Percentiles rank a stretch among this genome's conserved stretches.
phyloP scores from a whole-genome alignment of 345 rosid genomes.

The Lepidium aucheri region DNA sequence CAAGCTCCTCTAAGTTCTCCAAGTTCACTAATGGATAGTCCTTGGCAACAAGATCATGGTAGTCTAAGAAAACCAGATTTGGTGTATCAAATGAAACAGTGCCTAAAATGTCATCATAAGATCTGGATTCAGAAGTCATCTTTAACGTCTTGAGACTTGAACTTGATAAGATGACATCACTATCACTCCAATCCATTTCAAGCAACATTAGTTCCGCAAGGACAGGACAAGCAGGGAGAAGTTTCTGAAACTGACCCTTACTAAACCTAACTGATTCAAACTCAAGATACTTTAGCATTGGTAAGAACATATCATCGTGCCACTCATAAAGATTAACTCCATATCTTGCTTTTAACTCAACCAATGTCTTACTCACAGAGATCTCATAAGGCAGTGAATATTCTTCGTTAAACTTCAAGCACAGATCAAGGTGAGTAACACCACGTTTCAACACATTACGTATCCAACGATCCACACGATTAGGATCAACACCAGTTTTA shows the following conservation, averaged over 20 bases:
- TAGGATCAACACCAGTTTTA: constrained; percentile 5
- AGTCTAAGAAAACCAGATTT: constrained; percentile 12
- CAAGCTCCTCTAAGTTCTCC: not conserved
- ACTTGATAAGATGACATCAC: constrained; percentile 12
- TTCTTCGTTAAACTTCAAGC: not conserved
- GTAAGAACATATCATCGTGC: constrained; percentile 8
- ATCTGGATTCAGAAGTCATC: not conserved
- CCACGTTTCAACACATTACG: constrained; percentile 6
- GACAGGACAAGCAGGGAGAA: constrained; percentile 20
- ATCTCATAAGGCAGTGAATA: constrained; percentile 11
- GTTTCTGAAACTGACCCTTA: constrained; percentile 19
- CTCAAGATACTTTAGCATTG: constrained; percentile 4
- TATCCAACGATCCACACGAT: constrained; percentile 16
- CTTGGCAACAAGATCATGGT: not conserved
- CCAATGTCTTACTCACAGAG: constrained; percentile 4
- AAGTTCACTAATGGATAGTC: constrained; percentile 11
- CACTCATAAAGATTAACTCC: constrained; percentile 7
- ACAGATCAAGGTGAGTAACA: constrained; percentile 14
- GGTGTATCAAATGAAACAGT: constrained; percentile 13
- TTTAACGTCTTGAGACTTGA: constrained; percentile 1
- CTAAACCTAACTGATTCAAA: constrained; percentile 5
- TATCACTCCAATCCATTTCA: constrained; percentile 20
- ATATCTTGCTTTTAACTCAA: not conserved
- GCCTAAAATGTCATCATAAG: not conserved
- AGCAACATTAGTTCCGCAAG: not conserved